Percentiles rank a stretch among this genome's conserved stretches.
Conservation (phyloP, 2,329 filamentous ascomycete genomes). For the Botrytis porri region DNA sequence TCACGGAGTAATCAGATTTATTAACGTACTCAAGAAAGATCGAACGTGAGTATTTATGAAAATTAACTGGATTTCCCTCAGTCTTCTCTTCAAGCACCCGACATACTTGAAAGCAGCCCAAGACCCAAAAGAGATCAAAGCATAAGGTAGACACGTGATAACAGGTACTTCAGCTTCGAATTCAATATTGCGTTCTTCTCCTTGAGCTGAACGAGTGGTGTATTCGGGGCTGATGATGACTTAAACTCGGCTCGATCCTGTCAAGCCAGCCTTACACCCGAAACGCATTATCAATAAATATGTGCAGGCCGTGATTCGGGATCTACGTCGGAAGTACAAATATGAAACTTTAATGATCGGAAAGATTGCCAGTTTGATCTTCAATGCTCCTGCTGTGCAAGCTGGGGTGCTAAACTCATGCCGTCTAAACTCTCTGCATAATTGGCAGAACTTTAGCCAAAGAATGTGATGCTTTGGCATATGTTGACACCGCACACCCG, state of each 20-base stretch:
- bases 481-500: constrained; percentile 3
- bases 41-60: background rate
- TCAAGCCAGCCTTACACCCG: background rate
- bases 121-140: background rate
- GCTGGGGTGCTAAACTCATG: background rate
- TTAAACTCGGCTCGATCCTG: background rate
- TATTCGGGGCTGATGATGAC: background rate
- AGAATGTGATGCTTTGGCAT: constrained; percentile 5
- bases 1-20: background rate
- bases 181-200: background rate
- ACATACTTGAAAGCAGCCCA: no score
- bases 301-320: background rate
- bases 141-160: background rate
- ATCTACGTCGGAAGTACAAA: background rate
- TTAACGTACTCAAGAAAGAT: background rate
- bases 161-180: background rate
- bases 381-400: background rate
- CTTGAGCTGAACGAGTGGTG: background rate
- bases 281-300: background rate
- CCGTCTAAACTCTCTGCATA: background rate
- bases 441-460: constrained; percentile 13
- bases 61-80: background rate
- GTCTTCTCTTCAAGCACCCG: no score
- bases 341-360: background rate
- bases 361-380: constrained; percentile 4